Evolutionary conservation across 768 basidiomycete species (phyloP), one percentile per base, ranked within the genome.

Genomic region (Termitomyces sp.): DNA sequence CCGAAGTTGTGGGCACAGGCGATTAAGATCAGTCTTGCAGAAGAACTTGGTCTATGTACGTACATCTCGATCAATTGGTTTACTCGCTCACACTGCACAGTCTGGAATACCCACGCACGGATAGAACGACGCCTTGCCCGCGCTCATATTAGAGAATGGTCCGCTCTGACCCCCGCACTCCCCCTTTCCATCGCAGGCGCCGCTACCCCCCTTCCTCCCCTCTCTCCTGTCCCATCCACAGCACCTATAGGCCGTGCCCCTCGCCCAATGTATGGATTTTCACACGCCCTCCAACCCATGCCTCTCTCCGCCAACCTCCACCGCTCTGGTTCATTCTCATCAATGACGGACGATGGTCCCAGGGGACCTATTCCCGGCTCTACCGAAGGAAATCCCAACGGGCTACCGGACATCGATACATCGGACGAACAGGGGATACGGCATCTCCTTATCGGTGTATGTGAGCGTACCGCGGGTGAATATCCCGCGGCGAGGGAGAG

Each of bases 21-120:
- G 5, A 81, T 90, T 33, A 80, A 72, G 56, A 84, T 92, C 25
- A 86, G 81, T 64, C 77, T 84, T 7, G 85, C 88, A 2, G 88
- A 91, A 68, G 90, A 91, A 65, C 74, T 92, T 27, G 85, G 71
- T 2, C 77, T 91, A 48, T 90, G 89, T 90, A 62, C 59, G 84
- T 73, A 3, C 10, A 18, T 41, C 20, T 31, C 3, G 3, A 53
- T 32, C 43, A n/a, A 7, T 20, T 18, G 4, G 1, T 48, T 23
- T 23, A 35, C 22, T 29, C 5, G 13, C 3, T 23, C 33, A 22
- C 22, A 29, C 0, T 25, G 60, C 43, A 43, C 52, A 89, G 88
- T 91, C 69, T 91, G 90, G 89, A 92, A 91, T 63, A 85, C 78
- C 0, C 85, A 90, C 63, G 66, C 79, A n/a, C 81, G 87, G 4